Conservation (phyloP, 331 rosid genomes). For the Dryas integrifolia region DNA sequence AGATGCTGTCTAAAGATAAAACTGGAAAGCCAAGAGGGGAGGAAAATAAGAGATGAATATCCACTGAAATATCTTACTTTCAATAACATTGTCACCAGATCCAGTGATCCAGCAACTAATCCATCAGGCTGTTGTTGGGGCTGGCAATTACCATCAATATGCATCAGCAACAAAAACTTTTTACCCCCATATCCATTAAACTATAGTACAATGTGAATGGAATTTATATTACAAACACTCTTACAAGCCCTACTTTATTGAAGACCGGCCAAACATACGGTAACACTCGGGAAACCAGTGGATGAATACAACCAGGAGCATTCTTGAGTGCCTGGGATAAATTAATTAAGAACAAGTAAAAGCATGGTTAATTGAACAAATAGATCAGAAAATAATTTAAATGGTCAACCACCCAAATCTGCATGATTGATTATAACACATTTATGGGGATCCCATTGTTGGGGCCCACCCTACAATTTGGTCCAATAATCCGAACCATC, state of each 20-base stretch:
- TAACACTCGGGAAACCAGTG: constrained; percentile 72
- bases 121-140: constrained; percentile 86
- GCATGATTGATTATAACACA: neutral
- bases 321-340: constrained; percentile 70
- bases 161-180: constrained; percentile 30
- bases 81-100: constrained; percentile 78
- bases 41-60: constrained; percentile 19
- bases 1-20: constrained; percentile 21
- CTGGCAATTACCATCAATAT: constrained; percentile 43
- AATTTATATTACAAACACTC: constrained; percentile 21
- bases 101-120: constrained; percentile 84
- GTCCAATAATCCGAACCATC: too few relatives aligned
- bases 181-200: neutral
- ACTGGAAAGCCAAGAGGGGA: neutral
- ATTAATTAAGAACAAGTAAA: constrained; percentile 7
- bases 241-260: constrained; percentile 51
- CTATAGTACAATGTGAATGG: constrained; percentile 17
- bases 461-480: too few relatives aligned
- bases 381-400: neutral
- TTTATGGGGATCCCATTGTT: too few relatives aligned
- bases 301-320: constrained; percentile 76
- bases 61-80: constrained; percentile 66
- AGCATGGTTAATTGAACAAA: constrained; percentile 13
- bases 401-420: neutral
- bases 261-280: constrained; percentile 73